Evolutionary conservation across 495 filamentous ascomycete species (phyloP).

Genomic region (Rhizodiscina lignyota): DNA sequence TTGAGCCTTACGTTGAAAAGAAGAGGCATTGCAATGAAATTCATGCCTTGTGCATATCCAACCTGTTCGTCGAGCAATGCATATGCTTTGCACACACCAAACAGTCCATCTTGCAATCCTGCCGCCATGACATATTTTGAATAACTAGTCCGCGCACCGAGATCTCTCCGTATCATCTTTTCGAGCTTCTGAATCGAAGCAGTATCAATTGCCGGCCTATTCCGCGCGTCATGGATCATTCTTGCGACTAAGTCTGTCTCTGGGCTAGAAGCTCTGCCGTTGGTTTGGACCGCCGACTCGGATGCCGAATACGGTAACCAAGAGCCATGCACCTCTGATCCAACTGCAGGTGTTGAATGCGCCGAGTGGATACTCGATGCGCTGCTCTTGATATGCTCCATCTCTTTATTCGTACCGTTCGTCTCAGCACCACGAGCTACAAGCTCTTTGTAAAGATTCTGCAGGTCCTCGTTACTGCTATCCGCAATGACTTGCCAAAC

Average conservation of each 20-base stretch:
- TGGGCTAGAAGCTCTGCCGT: constrained; percentile 23
- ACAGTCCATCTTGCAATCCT: constrained; percentile 85
- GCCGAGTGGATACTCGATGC: constrained; percentile 33
- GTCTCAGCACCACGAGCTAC: constrained; percentile 67
- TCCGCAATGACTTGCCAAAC: constrained; percentile 96
- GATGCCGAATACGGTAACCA: constrained; percentile 53
- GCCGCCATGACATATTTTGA: constrained; percentile 81
- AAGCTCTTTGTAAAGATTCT: constrained; percentile 73
- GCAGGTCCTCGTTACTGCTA: constrained; percentile 54
- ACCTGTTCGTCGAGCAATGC: constrained; percentile 88
- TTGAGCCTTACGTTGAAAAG: constrained; percentile 66
- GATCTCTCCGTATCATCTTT: constrained; percentile 74
- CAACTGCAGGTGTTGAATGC: constrained; percentile 54
- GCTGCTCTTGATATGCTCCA: background rate
- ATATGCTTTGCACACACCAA: constrained; percentile 94
- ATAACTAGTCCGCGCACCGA: constrained; percentile 87
- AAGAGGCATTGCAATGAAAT: constrained; percentile 94
- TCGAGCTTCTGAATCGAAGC: constrained; percentile 64
- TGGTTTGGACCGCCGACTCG: constrained; percentile 40
- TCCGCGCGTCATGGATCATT: constrained; percentile 45
- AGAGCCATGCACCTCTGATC: too few relatives aligned
- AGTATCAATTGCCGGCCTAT: constrained; percentile 41
- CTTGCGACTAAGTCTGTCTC: too few relatives aligned
- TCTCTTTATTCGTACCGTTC: constrained; percentile 16
- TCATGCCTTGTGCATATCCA: constrained; percentile 97